phyloP scores from a whole-genome alignment of 2,329 filamentous ascomycete genomes.

The Phialocephala sp. region DNA sequence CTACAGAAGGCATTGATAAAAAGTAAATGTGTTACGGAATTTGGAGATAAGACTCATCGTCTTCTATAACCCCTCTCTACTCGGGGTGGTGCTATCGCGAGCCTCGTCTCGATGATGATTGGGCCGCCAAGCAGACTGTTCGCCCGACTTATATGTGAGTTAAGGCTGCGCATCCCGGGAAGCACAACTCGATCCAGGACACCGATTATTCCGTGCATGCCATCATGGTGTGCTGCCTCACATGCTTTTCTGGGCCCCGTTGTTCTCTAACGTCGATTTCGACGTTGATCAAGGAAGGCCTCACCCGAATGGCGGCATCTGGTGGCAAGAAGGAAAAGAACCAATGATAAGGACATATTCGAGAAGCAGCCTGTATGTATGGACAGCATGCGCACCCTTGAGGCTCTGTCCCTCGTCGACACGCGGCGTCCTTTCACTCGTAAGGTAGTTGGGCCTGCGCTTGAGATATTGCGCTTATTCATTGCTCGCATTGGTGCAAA shows the following conservation, averaged over 20 bases:
- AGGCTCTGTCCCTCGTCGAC: background rate
- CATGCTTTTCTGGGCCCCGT: background rate
- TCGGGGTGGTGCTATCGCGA: background rate
- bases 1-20: background rate
- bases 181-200: background rate
- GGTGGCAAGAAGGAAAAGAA: background rate
- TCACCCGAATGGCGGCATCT: background rate
- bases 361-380: background rate
- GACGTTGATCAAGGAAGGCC: background rate
- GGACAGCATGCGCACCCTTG: background rate
- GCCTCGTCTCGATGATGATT: background rate
- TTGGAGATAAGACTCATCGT: background rate
- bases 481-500: background rate
- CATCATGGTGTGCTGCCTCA: conserved; percentile 1
- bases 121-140: background rate
- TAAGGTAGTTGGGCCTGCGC: background rate
- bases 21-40: background rate
- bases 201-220: background rate
- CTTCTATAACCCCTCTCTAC: background rate
- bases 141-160: background rate
- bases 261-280: background rate
- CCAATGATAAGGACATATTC: background rate
- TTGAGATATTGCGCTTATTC: background rate
- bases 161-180: background rate
- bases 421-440: background rate